These are phyloP conservation scores for Apiotrichum laibachii DNA, from an alignment of 1,284 basidiomycete genomes.

Conservation along the genomic window DNA sequence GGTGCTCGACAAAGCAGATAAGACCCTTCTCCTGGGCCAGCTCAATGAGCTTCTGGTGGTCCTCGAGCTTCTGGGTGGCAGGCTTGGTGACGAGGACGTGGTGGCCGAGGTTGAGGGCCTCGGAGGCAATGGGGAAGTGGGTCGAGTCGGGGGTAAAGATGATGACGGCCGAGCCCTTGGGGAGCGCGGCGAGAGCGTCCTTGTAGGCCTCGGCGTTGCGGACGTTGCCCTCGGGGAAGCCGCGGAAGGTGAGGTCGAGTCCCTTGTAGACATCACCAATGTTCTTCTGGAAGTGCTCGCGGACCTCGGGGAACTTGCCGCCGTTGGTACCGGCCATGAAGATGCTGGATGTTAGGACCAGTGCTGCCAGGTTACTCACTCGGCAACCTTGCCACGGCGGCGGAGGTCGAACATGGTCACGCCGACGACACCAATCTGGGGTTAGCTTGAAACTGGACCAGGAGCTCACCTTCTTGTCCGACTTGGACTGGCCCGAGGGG, in stretches of 20 bases:
- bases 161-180: constrained; percentile 79
- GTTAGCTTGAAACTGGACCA: not conserved
- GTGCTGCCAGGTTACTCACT: constrained; percentile 28
- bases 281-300: constrained; percentile 75
- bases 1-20: constrained; percentile 85
- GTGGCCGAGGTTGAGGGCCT: constrained; percentile 76
- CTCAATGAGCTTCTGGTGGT: constrained; percentile 74
- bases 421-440: constrained; percentile 71
- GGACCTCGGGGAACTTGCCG: constrained; percentile 70
- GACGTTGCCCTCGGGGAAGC: constrained; percentile 68
- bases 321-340: constrained; percentile 52
- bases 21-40: constrained; percentile 73
- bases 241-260: constrained; percentile 73
- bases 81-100: constrained; percentile 93
- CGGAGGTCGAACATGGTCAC: constrained; percentile 86
- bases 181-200: constrained; percentile 72
- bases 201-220: constrained; percentile 83
- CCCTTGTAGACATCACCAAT: constrained; percentile 75
- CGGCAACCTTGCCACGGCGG: constrained; percentile 70
- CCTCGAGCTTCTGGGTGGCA: constrained; percentile 76
- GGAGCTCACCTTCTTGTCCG: constrained; percentile 76
- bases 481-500: constrained; percentile 80
- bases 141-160: constrained; percentile 60
- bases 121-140: constrained; percentile 78
- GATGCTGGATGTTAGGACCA: constrained; percentile 25